phyloP scores from a whole-genome alignment of 768 basidiomycete genomes.

The Termitomyces sp. region DNA sequence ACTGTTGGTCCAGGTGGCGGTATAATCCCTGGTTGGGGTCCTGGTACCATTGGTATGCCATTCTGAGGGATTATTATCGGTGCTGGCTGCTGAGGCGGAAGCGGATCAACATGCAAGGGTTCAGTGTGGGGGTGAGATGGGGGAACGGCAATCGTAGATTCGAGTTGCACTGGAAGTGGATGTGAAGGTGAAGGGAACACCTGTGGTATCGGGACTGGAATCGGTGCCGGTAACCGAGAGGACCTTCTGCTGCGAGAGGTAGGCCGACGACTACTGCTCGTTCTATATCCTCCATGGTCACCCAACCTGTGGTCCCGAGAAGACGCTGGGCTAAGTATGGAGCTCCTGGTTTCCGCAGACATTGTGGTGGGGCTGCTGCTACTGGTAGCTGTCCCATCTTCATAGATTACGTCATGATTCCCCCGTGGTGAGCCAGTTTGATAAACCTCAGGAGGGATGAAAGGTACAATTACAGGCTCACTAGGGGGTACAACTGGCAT shows the following conservation, averaged over 20 bases:
- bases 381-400: background rate
- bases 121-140: background rate
- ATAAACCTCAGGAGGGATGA: conserved; percentile 6
- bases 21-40: background rate
- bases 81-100: background rate
- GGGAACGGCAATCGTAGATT: conserved; percentile 4
- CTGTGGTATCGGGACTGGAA: background rate
- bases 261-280: background rate
- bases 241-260: conserved; percentile 1
- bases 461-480: background rate
- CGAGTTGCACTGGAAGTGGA: background rate
- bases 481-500: conserved; percentile 9
- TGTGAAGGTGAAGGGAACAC: conserved; percentile 7
- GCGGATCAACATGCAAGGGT: background rate
- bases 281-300: background rate
- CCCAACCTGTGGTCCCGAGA: background rate
- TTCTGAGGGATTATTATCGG: conserved; percentile 6
- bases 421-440: background rate
- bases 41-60: background rate
- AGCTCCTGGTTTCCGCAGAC: background rate
- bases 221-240: background rate
- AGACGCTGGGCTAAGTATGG: background rate
- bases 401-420: background rate
- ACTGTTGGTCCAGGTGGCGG: background rate
- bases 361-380: background rate